Evolutionary conservation across 2,329 filamentous ascomycete species (phyloP).

Genomic region (Microcera coccophila): DNA sequence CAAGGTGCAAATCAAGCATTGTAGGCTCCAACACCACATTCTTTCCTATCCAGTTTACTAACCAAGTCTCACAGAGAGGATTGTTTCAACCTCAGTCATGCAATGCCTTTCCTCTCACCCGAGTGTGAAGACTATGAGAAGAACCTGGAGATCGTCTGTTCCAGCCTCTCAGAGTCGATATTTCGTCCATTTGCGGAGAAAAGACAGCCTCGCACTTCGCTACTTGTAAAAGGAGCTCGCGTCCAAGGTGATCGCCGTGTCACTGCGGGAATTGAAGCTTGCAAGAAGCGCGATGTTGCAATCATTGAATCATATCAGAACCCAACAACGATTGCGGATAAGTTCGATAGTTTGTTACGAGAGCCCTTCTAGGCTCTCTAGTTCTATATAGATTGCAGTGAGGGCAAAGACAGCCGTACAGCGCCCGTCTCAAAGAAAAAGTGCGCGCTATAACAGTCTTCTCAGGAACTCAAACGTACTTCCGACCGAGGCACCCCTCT

Average conservation of each 20-base stretch:
- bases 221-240: constrained; percentile 20
- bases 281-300: constrained; percentile 8
- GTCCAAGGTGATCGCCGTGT: constrained; percentile 16
- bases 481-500: too few relatives aligned
- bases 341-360: constrained; percentile 8
- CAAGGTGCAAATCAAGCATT: constrained; percentile 24
- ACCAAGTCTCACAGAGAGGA: constrained; percentile 7
- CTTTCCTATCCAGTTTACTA: not conserved
- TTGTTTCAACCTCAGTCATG: constrained; percentile 11
- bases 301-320: constrained; percentile 4
- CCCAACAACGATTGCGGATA: constrained; percentile 1
- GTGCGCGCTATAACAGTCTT: too few relatives aligned
- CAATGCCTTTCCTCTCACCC: constrained; percentile 6
- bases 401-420: too few relatives aligned
- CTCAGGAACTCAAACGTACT: too few relatives aligned
- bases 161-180: constrained; percentile 4
- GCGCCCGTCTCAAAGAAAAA: too few relatives aligned
- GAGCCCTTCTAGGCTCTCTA: constrained; percentile 4
- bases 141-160: not conserved
- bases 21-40: constrained; percentile 10
- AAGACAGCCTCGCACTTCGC: constrained; percentile 20
- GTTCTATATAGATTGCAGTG: too few relatives aligned
- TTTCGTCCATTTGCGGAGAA: constrained; percentile 15
- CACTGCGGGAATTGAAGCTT: constrained; percentile 10
- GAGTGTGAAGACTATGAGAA: constrained; percentile 3